Percentiles rank a stretch among this genome's conserved stretches.
phyloP scores from a whole-genome alignment of 2,329 filamentous ascomycete genomes.

The Dissoconium aciculare region DNA sequence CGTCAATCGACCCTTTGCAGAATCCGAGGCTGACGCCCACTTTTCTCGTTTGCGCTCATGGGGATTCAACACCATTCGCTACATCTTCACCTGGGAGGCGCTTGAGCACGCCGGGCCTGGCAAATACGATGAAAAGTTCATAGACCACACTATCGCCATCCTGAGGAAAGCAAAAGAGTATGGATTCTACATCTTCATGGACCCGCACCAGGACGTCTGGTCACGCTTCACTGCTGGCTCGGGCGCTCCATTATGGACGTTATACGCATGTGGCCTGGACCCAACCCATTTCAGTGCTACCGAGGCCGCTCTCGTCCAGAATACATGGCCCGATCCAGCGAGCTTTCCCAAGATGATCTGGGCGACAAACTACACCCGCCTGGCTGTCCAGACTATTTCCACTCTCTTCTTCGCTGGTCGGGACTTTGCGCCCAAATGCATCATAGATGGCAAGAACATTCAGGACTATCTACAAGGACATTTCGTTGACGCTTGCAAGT shows the following conservation, averaged over 20 bases:
- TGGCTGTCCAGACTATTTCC: conserved; percentile 81
- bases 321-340: conserved; percentile 72
- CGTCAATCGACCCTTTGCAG: conserved; percentile 66
- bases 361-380: conserved; percentile 88
- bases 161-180: conserved; percentile 74
- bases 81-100: conserved; percentile 98
- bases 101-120: conserved; percentile 85
- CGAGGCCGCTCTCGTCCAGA: conserved; percentile 86
- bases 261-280: conserved; percentile 86
- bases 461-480: conserved; percentile 88
- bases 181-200: conserved; percentile 95
- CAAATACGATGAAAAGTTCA: conserved; percentile 85
- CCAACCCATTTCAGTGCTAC: conserved; percentile 72
- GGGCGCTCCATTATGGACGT: conserved; percentile 91
- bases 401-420: conserved; percentile 83
- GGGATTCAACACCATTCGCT: conserved; percentile 93
- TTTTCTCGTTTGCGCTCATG: conserved; percentile 74
- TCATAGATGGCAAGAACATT: conserved; percentile 89
- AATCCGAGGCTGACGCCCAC: conserved; percentile 70
- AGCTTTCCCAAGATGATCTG: conserved; percentile 98
- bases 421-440: conserved; percentile 89
- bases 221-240: conserved; percentile 88
- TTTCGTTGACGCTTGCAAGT: conserved; percentile 63
- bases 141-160: conserved; percentile 76
- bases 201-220: conserved; percentile 98